A percentile compares a stretch with the other conserved stretches of the same genome.
phyloP scores from a whole-genome alignment of 176 grass and related monocot species.

The Coix lacrymajobi region DNA sequence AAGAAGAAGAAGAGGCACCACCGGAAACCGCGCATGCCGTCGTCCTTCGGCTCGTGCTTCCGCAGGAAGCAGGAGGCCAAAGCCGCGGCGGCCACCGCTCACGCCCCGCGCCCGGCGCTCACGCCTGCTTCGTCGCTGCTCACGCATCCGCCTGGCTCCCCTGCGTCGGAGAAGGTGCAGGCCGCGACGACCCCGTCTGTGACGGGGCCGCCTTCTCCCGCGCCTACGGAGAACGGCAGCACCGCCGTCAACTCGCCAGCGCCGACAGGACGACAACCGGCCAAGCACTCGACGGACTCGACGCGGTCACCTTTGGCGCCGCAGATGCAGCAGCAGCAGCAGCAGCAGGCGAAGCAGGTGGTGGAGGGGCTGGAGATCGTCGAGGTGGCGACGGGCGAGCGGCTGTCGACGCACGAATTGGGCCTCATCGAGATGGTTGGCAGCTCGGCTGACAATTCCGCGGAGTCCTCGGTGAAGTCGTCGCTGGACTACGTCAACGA shows the following conservation, averaged over 20 bases:
- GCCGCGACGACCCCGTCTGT: not conserved
- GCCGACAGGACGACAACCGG: not conserved
- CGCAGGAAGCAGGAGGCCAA: slow-evolving; percentile 27
- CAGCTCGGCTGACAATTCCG: slow-evolving; percentile 27
- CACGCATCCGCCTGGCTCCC: slow-evolving; percentile 29
- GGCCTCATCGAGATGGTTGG: slow-evolving; percentile 48
- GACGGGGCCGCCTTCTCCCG: slow-evolving; percentile 36
- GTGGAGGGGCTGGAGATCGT: slow-evolving; percentile 36
- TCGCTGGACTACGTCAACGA: slow-evolving; percentile 32
- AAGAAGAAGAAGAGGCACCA: slow-evolving; percentile 23
- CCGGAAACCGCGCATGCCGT: slow-evolving; percentile 26
- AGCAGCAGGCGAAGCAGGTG: slow-evolving; percentile 3
- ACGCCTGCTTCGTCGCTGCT: slow-evolving; percentile 39
- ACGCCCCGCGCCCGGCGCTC: slow-evolving; percentile 36
- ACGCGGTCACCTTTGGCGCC: not conserved
- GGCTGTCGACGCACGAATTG: slow-evolving; percentile 32
- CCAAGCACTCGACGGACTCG: slow-evolving; percentile 8
- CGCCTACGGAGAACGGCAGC: slow-evolving; percentile 21
- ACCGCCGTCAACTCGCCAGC: slow-evolving; percentile 18
- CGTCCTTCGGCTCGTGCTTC: slow-evolving; percentile 46
- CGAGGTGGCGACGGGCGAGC: slow-evolving; percentile 33
- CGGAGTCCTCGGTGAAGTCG: slow-evolving; percentile 31
- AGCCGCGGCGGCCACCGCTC: not conserved
- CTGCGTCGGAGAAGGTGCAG: slow-evolving; percentile 5
- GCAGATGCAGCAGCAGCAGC: slow-evolving; percentile 3